Conservation (phyloP, 805 yeast genomes). For the Yamadazyma laniorum region DNA sequence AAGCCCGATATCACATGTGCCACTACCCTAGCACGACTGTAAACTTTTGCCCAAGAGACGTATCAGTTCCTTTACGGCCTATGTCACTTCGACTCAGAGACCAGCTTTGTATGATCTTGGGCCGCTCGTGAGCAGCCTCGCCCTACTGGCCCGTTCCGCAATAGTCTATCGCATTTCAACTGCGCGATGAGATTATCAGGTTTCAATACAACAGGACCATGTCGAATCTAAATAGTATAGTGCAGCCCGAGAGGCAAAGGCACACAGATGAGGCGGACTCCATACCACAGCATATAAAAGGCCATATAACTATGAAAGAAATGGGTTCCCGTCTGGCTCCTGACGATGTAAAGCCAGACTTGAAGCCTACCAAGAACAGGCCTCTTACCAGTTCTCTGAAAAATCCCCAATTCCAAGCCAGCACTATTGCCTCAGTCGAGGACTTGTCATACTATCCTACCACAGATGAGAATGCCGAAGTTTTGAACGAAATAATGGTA, state of each 20-base stretch:
- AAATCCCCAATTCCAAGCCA: conserved; percentile 7
- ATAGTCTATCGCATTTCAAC: no score
- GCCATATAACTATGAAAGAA: conserved; percentile 63
- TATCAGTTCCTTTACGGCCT: no score
- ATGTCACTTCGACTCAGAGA: no score
- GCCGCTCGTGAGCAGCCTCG: no score
- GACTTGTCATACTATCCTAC: conserved; percentile 63
- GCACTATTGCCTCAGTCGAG: conserved; percentile 30
- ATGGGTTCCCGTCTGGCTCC: conserved; percentile 53
- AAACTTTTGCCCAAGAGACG: no score
- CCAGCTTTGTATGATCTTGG: no score
- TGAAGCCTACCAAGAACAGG: not conserved
- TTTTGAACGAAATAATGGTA: conserved; percentile 56
- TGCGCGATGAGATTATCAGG: conserved; percentile 10
- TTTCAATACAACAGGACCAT: no score
- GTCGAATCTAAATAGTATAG: conserved; percentile 39
- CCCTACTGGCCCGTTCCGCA: no score
- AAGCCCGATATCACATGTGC: no score
- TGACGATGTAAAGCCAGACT: not conserved
- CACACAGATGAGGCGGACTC: conserved; percentile 48
- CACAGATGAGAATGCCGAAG: conserved; percentile 46
- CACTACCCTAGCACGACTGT: no score
- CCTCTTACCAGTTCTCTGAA: not conserved
- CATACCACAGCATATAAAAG: conserved; percentile 70
- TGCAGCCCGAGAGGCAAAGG: conserved; percentile 74